These are phyloP conservation scores for Talaromyces piceae DNA, from an alignment of 2,329 filamentous ascomycete species.

Conservation along the genomic window DNA sequence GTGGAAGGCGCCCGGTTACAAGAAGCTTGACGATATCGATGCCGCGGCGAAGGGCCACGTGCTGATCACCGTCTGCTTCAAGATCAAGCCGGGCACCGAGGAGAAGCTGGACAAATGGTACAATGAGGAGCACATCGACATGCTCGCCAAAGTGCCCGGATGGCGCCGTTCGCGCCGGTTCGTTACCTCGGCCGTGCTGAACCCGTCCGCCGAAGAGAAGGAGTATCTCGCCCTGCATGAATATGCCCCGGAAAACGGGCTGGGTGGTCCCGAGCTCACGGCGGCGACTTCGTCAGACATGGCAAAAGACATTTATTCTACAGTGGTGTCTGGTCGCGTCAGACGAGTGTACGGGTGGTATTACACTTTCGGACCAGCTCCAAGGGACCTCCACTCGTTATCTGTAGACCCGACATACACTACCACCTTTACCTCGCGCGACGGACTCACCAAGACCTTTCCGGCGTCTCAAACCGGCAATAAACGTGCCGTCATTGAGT, in stretches of 20 bases:
- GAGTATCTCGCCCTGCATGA: conserved; percentile 66
- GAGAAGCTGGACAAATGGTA: conserved; percentile 63
- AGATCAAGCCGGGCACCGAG: conserved; percentile 48
- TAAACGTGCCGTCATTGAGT: conserved; percentile 51
- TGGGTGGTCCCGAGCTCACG: conserved; percentile 57
- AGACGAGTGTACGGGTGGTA: conserved; percentile 63
- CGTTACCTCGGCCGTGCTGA: conserved; percentile 57
- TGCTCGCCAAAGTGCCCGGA: conserved; percentile 67
- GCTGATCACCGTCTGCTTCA: conserved; percentile 56
- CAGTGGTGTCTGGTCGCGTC: conserved; percentile 51
- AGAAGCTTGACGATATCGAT: conserved; percentile 53
- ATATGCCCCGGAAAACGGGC: conserved; percentile 58
- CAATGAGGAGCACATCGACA: conserved; percentile 62
- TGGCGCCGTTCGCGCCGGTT: conserved; percentile 70
- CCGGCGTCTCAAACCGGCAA: conserved; percentile 33
- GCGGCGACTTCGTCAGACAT: conserved; percentile 57
- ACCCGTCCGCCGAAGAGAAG: conserved; percentile 40
- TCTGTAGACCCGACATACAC: conserved; percentile 36
- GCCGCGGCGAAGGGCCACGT: conserved; percentile 53
- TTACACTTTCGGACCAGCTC: conserved; percentile 70
- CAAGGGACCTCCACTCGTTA: conserved; percentile 58
- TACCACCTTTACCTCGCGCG: conserved; percentile 48
- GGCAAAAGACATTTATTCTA: conserved; percentile 51
- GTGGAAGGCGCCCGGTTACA: conserved; percentile 50
- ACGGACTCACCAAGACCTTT: conserved; percentile 50